Evolutionary conservation across 75 land plant species (phyloP).

Genomic region (Gnetum montanum): DNA sequence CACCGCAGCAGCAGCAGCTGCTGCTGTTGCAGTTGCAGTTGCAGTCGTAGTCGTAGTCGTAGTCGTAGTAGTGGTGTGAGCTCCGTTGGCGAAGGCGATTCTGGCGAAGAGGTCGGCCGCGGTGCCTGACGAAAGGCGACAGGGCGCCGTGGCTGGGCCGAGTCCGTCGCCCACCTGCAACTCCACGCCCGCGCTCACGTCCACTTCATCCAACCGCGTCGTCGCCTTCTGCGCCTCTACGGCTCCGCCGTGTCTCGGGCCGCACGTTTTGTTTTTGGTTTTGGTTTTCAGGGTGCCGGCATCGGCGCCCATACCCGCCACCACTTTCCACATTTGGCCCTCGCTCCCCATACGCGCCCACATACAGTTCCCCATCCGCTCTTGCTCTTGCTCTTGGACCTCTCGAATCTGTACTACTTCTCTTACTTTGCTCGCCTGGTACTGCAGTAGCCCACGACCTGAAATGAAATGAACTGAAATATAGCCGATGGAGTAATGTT

Average conservation of each 20-base stretch:
- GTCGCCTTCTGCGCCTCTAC: neutral
- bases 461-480: neutral
- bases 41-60: too few species aligned
- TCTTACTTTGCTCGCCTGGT: neutral
- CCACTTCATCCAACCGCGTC: neutral
- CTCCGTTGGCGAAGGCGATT: neutral
- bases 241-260: neutral
- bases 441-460: neutral
- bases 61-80: neutral
- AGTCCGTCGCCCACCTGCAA: conserved; percentile 3
- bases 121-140: conserved; percentile 2
- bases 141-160: too few species aligned
- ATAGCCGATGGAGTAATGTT: neutral
- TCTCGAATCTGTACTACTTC: neutral
- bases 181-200: neutral
- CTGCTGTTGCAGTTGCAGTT: neutral
- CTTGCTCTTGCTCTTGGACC: neutral
- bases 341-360: neutral
- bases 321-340: neutral
- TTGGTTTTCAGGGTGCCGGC: neutral
- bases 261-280: neutral
- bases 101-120: conserved; percentile 3
- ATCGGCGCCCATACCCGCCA: neutral
- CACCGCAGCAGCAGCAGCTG: neutral
- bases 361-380: neutral